These are phyloP conservation scores for Penicillium brasilianum DNA, from an alignment of 2,329 filamentous ascomycete species.

Conservation along the genomic window DNA sequence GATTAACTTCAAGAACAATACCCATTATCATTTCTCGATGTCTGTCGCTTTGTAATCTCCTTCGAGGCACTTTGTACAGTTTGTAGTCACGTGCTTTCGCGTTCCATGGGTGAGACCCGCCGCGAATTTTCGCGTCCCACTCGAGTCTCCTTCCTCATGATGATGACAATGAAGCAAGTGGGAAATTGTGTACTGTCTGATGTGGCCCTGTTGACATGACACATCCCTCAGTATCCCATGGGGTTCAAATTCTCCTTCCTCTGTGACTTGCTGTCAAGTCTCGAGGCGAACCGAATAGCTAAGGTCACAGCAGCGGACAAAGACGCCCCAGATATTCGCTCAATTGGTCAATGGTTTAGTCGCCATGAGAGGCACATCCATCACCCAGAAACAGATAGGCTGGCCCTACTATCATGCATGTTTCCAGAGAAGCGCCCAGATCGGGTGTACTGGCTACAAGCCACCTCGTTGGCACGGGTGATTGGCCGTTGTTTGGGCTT, in stretches of 20 bases:
- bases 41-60: neutral
- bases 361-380: conserved; percentile 65
- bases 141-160: neutral
- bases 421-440: conserved; percentile 78
- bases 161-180: neutral
- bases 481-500: conserved; percentile 71
- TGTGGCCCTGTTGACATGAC: neutral
- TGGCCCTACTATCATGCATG: conserved; percentile 74
- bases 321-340: conserved; percentile 46
- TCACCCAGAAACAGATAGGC: conserved; percentile 59
- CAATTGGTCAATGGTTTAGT: conserved; percentile 70
- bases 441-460: conserved; percentile 74
- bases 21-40: conserved; percentile 1
- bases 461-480: conserved; percentile 65
- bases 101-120: conserved; percentile 36
- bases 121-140: conserved; percentile 21
- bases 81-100: conserved; percentile 40
- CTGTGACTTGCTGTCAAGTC: conserved; percentile 73
- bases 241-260: conserved; percentile 67
- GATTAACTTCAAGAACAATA: neutral
- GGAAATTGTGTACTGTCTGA: neutral
- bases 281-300: conserved; percentile 58
- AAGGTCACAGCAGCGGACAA: conserved; percentile 39
- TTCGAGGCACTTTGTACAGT: neutral
- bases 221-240: conserved; percentile 34